Evolutionary conservation across 768 basidiomycete species (phyloP), one percentile per base, ranked within the genome.

Genomic region (Suillus spraguei): DNA sequence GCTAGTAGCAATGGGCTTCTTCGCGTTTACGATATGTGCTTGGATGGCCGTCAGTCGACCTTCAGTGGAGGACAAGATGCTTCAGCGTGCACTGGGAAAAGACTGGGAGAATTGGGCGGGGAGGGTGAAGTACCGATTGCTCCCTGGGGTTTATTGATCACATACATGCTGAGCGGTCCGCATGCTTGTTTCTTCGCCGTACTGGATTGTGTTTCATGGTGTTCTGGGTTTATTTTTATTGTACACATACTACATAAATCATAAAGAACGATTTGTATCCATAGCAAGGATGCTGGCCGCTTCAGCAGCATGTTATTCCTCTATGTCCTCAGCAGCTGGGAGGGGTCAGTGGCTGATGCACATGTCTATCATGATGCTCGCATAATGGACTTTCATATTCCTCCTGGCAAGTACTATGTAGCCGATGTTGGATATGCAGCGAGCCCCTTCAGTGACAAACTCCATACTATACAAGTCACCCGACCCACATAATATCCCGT

Each of bases 61-160:
- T 33, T 24, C 42, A 16, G 67, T 42, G 28, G 66, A 67, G 33
- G 65, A 67, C 44, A 20, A 47, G 20, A 66, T 59, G 59, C 39
- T 67, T 22, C 44, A 61, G 1, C 32, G 46, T 32, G 28, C 60
- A 22, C 60, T 67, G 53, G 66, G 66, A 28, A 38, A 55, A 39
- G 66, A 63, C 14, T 67, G 66, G 61, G 54, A 63, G 7, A 46
- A 11, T 33, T 67, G 60, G 47, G 66, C 46, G 14, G 44, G 24
- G 28, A 33, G 13, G 46, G 46, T 22, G 5, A 47, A 3, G 22
- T 47, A 47, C 22, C 22, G 47, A 24, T 24, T 47, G 13, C 13
- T 47, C 6, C 47, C 47, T 47, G 22, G 47, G 3, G 13, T 47
- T 22, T 47, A 47, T 47, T 24, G 7, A 47, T 24, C 6, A 14